phyloP scores from a whole-genome alignment of 2,329 filamentous ascomycete species.

The Pseudogymnoascus sp. region DNA sequence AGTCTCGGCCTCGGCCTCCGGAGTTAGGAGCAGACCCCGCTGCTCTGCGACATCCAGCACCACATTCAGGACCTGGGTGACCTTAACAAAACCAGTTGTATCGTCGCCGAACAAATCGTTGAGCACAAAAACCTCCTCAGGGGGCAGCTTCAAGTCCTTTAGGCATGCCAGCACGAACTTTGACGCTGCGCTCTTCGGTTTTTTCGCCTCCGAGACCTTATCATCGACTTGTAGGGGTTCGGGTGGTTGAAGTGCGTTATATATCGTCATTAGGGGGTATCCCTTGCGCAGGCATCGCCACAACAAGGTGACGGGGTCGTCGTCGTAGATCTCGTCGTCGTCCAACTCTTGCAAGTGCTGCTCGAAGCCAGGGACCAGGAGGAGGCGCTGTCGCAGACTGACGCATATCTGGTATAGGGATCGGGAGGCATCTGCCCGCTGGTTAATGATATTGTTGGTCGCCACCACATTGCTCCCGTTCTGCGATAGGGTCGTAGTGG shows the following conservation, averaged over 20 bases:
- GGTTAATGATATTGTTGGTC: constrained; percentile 93
- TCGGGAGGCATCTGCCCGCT: constrained; percentile 81
- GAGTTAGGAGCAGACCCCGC: constrained; percentile 63
- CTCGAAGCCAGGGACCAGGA: constrained; percentile 78
- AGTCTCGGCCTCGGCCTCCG: constrained; percentile 44
- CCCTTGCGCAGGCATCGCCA: constrained; percentile 84
- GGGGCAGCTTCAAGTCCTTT: constrained; percentile 69
- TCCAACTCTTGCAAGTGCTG: constrained; percentile 65
- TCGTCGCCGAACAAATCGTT: constrained; percentile 88
- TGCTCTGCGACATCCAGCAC: constrained; percentile 82
- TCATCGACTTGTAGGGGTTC: constrained; percentile 63
- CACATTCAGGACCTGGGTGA: constrained; percentile 84
- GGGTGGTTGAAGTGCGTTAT: constrained; percentile 72
- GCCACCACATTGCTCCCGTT: constrained; percentile 62
- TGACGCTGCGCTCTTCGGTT: constrained; percentile 80
- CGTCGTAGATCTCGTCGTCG: constrained; percentile 54
- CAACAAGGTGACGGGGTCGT: constrained; percentile 80
- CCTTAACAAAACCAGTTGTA: constrained; percentile 96
- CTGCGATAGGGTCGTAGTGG: constrained; percentile 28
- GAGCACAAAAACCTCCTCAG: constrained; percentile 83
- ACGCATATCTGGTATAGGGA: constrained; percentile 96
- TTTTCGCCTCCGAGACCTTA: constrained; percentile 59
- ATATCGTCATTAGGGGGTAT: constrained; percentile 77
- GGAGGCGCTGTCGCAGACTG: constrained; percentile 71
- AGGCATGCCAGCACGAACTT: constrained; percentile 88